Evolutionary conservation across 2,329 filamentous ascomycete species (phyloP), one percentile per base, ranked within the genome.

Genomic region (Cladosporium sp.): DNA sequence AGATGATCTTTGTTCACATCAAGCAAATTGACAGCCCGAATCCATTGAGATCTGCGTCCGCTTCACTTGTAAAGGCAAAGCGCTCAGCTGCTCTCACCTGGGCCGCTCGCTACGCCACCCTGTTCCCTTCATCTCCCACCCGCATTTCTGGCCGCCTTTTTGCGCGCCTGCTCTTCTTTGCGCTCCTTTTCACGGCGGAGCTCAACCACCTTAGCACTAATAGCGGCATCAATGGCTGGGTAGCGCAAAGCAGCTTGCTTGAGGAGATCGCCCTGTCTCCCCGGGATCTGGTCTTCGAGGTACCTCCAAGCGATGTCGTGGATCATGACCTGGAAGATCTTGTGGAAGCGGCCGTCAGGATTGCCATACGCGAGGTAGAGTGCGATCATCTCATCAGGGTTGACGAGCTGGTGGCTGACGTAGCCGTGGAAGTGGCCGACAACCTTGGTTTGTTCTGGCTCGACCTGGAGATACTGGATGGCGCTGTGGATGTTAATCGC

Each of bases 391-490:
- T 68, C 56, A 1, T 65, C 29, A 1, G 67, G 63, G 18, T 40
- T 65, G 12, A 66, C 14, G n/a, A 35, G 18, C 23, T 61, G 50
- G 59, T 70, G 65, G 16, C 46, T 18, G 53, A 68, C 50, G 57
- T 67, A 59, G 40, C 65, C 65, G 28, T 62, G 53, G 33, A 70
- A 49, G 53, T 66, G 64, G 50, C 66, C 66, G 10, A 63, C 64
- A 61, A 70, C 61, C 49, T 65, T 64, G 10, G 33, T 18, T 55
- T 70, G 68, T 7, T n/a, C 10, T 0, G 67, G 67, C 40, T 65
- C 46, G 57, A 70, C 28, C 28, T 57, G 11, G 18, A 70, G 59
- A 5, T 50, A 58, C n/a, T 67, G 49, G 33, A 61, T 21, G 11
- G 67, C 68, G 33, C 64, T 55, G 58, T 52, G 67, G 35, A 67